Evolutionary conservation across 106 monocot genomes (phyloP).

Genomic region (Ottelia alismoides): DNA sequence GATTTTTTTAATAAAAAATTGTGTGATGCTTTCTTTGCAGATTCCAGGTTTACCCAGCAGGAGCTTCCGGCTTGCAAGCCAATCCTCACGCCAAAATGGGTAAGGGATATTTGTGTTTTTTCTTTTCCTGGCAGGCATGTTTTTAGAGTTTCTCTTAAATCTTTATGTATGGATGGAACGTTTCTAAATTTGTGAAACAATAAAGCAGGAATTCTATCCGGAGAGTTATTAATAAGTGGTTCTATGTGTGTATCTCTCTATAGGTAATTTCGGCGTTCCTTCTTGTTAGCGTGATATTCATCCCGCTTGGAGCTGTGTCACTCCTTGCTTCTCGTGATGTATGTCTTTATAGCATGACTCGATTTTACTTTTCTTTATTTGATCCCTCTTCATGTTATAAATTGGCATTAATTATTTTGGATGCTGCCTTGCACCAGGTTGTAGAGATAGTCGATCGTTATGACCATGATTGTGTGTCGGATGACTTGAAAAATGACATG

Average conservation of each 20-base stretch:
- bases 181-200: too few relatives aligned
- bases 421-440: constrained; percentile 39
- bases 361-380: neutral
- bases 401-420: neutral
- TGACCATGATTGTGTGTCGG: constrained; percentile 44
- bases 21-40: constrained; percentile 18
- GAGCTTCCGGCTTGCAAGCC: constrained; percentile 94
- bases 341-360: neutral
- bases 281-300: constrained; percentile 55
- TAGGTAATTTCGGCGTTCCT: constrained; percentile 70
- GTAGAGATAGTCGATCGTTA: constrained; percentile 83
- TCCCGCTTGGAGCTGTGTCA: constrained; percentile 66
- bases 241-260: constrained; percentile 2
- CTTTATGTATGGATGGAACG: neutral
- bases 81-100: constrained; percentile 74
- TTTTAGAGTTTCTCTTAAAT: too few relatives aligned
- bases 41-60: constrained; percentile 87
- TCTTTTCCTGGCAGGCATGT: neutral
- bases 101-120: constrained; percentile 12
- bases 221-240: neutral
- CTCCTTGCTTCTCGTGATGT: constrained; percentile 62
- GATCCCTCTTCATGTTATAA: neutral
- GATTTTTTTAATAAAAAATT: too few relatives aligned
- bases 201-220: too few relatives aligned
- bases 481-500: constrained; percentile 16